Evolutionary conservation across 106 monocot genomes (phyloP).

Genomic region (Platanthera zijinensis): DNA sequence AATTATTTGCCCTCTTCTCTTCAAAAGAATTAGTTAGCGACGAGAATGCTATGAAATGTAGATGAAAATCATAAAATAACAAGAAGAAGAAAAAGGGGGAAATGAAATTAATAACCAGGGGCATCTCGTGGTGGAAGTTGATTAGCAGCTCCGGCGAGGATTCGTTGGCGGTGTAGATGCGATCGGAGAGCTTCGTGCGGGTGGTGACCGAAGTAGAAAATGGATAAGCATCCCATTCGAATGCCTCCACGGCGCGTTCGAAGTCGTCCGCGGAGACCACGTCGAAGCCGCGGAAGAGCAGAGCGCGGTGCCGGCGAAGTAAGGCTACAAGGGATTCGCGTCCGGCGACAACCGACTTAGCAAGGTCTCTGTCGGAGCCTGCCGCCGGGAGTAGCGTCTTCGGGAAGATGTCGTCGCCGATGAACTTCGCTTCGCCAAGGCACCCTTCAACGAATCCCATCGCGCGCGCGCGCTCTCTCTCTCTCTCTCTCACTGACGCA

Average conservation of each 20-base stretch:
- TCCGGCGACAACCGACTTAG: constrained; percentile 1
- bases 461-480: too few relatives aligned
- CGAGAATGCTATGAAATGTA: too few relatives aligned
- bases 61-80: too few relatives aligned
- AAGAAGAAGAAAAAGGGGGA: not conserved
- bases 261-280: constrained; percentile 26
- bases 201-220: not conserved
- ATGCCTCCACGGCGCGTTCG: constrained; percentile 28
- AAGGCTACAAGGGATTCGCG: not conserved
- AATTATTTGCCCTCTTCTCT: too few relatives aligned
- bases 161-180: constrained; percentile 24
- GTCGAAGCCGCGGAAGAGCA: constrained; percentile 32
- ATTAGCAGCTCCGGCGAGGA: constrained; percentile 14
- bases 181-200: constrained; percentile 7
- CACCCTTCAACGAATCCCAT: constrained; percentile 9
- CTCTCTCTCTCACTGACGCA: not conserved
- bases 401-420: constrained; percentile 7
- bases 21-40: too few relatives aligned
- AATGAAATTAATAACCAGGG: constrained; percentile 9
- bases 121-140: constrained; percentile 39
- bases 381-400: constrained; percentile 5
- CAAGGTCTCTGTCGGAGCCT: not conserved
- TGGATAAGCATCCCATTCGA: constrained; percentile 18
- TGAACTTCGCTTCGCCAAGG: constrained; percentile 3
- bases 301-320: constrained; percentile 9